Base-by-base conservation (phyloP, 495 filamentous ascomycete species). In the Staphylotrichum tortipilum region DNA sequence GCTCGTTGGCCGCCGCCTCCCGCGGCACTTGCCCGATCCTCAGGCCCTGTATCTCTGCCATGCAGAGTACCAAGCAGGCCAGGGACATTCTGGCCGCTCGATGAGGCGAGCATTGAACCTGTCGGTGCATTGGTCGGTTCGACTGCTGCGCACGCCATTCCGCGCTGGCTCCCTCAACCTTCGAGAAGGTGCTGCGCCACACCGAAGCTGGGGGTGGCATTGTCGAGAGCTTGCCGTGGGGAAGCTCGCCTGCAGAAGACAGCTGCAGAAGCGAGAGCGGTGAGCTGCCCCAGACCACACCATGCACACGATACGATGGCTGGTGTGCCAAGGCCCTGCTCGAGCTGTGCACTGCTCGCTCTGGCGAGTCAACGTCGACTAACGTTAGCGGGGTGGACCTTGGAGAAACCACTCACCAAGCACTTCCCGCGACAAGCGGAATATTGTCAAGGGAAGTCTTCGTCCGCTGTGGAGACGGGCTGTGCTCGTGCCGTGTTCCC, bases 201-300 rank as follows among this genome's bases (percentile, higher is more conserved):
- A 45, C 8, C 29, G 17, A 30, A 14, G 29, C 19, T 24, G 19
- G 42, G 45, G 35, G 44, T 47, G 44, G 31, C 37, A 42, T 40
- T 29, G 15, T 18, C 5, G 43, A 46, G 21, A n/a, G n/a, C n/a
- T n/a, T n/a, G 43, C 18, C 17, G 14, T 47, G 1, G 8, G 2
- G 33, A 8, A 18, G 39, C 39, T n/a, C 9, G 4, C 22, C 4
- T 15, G 33, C 44, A 47, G 17, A 23, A 19, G 33, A 37, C 29
- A 42, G 46, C n/a, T n/a, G n/a, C n/a, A n/a, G n/a, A n/a, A n/a
- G n/a, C n/a, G n/a, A n/a, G n/a, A n/a, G 51, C 51, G 51, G 51
- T 53, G 51, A 53, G 38, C 43, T 23, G 41, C 35, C 31, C 30
- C 44, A 19, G 11, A 28, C n/a, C n/a, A n/a, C n/a, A n/a, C n/a